phyloP scores from a whole-genome alignment of 2,329 filamentous ascomycete species.

The Diaporthe nobilis region DNA sequence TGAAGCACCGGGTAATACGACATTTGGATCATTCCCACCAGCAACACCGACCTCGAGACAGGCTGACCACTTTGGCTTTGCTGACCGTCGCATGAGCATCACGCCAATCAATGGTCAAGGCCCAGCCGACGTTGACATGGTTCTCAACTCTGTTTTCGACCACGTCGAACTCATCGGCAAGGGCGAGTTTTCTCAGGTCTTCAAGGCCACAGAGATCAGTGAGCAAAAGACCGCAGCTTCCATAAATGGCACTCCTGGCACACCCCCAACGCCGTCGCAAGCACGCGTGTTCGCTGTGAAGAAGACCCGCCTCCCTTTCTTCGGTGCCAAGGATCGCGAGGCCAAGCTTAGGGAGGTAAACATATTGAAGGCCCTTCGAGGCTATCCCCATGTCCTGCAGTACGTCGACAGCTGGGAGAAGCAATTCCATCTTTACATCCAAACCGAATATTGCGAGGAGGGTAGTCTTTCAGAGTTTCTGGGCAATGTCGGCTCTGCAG shows the following conservation, averaged over 20 bases:
- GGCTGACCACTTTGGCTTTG: slow-evolving; percentile 69
- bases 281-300: slow-evolving; percentile 90
- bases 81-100: slow-evolving; percentile 71
- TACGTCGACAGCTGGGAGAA: slow-evolving; percentile 92
- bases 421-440: slow-evolving; percentile 89
- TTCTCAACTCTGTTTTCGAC: slow-evolving; percentile 81
- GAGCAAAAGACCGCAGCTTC: slow-evolving; percentile 51
- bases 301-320: slow-evolving; percentile 86
- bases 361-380: slow-evolving; percentile 81
- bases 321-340: slow-evolving; percentile 84
- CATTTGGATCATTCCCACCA: slow-evolving; percentile 66
- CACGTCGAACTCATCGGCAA: slow-evolving; percentile 85
- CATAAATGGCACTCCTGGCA: slow-evolving; percentile 63
- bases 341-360: slow-evolving; percentile 87
- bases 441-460: slow-evolving; percentile 97
- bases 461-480: slow-evolving; percentile 92
- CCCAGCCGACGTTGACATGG: slow-evolving; percentile 82
- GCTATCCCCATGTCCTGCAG: slow-evolving; percentile 87
- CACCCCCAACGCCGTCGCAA: slow-evolving; percentile 67
- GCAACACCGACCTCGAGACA: slow-evolving; percentile 84
- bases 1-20: slow-evolving; percentile 33
- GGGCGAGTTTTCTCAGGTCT: slow-evolving; percentile 95
- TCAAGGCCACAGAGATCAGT: slow-evolving; percentile 72
- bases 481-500: slow-evolving; percentile 83
- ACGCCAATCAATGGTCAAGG: slow-evolving; percentile 79